phyloP scores from a whole-genome alignment of 495 filamentous ascomycete genomes.

The Terfezia boudieri region DNA sequence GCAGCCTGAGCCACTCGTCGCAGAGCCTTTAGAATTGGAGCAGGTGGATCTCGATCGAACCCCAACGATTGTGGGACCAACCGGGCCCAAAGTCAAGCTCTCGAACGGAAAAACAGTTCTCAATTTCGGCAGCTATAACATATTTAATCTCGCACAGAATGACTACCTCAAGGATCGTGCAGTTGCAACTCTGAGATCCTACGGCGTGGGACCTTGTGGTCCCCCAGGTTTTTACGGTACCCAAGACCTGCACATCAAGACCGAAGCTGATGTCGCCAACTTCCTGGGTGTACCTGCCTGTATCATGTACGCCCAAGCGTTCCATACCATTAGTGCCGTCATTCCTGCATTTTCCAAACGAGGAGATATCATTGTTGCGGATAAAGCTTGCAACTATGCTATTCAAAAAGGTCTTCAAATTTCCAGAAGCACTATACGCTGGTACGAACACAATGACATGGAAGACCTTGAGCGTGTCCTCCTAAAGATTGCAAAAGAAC shows the following conservation, averaged over 20 bases:
- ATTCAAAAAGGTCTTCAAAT: constrained; percentile 89
- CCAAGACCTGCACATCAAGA: constrained; percentile 95
- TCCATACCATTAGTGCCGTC: constrained; percentile 81
- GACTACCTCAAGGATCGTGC: constrained; percentile 85
- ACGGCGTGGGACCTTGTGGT: constrained; percentile 89
- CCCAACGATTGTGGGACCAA: constrained; percentile 69
- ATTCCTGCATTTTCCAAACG: constrained; percentile 93
- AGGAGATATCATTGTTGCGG: constrained; percentile 96
- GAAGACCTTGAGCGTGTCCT: constrained; percentile 75
- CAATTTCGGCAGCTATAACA: constrained; percentile 86
- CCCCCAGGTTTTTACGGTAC: constrained; percentile 96
- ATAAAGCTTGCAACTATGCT: constrained; percentile 79
- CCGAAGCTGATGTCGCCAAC: constrained; percentile 77
- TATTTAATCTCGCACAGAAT: constrained; percentile 87
- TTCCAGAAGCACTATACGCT: constrained; percentile 66
- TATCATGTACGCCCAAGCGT: constrained; percentile 87
- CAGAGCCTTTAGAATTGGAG: constrained; percentile 45
- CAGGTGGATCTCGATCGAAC: constrained; percentile 63
- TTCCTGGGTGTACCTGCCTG: constrained; percentile 68
- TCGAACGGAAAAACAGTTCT: constrained; percentile 70
- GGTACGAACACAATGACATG: constrained; percentile 95
- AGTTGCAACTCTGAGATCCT: constrained; percentile 75
- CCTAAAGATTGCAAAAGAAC: constrained; percentile 64
- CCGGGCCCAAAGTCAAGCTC: constrained; percentile 75
- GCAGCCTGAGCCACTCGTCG: constrained; percentile 81